phyloP scores from a whole-genome alignment of 148 eudicot genomes.

The Vaccinium macrocarpon region DNA sequence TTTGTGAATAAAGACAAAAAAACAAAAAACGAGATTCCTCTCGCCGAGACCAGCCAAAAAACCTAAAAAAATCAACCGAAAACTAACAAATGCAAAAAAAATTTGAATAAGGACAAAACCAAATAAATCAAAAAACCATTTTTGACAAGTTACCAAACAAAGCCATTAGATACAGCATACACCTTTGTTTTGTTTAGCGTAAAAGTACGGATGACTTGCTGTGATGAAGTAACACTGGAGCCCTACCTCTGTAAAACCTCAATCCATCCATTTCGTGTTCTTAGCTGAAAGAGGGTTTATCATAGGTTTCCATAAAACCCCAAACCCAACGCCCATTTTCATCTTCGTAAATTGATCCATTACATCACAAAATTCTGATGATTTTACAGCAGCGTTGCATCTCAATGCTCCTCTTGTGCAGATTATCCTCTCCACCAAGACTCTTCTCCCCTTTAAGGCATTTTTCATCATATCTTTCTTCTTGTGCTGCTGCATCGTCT shows the following conservation, averaged over 20 bases:
- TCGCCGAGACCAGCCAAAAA: too few species aligned
- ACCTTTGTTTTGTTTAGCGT: too few species aligned
- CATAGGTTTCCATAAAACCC: conserved; percentile 5
- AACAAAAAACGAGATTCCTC: too few species aligned
- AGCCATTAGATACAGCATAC: too few species aligned
- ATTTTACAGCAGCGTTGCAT: conserved; percentile 26
- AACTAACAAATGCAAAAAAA: too few species aligned
- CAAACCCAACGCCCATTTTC: neutral
- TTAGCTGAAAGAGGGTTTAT: neutral
- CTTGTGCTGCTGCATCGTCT: conserved; percentile 16
- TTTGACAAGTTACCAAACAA: too few species aligned
- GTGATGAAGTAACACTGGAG: neutral
- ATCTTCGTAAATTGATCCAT: neutral
- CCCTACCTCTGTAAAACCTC: neutral
- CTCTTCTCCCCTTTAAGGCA: conserved; percentile 23
- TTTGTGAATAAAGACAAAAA: too few species aligned
- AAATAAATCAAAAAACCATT: too few species aligned
- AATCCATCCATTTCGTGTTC: neutral
- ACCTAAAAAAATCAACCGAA: too few species aligned
- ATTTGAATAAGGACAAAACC: too few species aligned
- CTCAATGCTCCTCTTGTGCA: conserved; percentile 51
- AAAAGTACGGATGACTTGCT: neutral
- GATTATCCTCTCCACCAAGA: conserved; percentile 32
- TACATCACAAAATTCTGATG: conserved; percentile 15
- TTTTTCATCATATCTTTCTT: neutral